Percentiles rank a stretch among this genome's conserved stretches.
These are phyloP conservation scores for Salvia hispanica DNA, from an alignment of 257 asterid species.

Conservation along the genomic window DNA sequence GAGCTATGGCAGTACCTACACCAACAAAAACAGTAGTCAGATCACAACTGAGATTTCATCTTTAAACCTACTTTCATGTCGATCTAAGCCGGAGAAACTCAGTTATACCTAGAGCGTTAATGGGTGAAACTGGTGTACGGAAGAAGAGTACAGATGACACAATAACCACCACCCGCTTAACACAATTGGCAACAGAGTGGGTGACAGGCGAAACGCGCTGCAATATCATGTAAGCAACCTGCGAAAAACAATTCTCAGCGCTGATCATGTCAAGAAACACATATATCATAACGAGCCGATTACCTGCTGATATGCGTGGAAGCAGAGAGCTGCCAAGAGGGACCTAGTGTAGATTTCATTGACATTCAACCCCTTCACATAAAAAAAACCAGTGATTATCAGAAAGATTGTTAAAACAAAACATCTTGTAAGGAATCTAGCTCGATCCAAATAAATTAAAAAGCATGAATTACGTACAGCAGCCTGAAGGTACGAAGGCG, in stretches of 20 bases:
- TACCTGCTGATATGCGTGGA: conserved; percentile 98
- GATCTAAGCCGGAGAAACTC: background rate
- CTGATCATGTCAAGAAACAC: background rate
- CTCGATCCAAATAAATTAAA: conserved; percentile 4
- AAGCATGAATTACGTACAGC: conserved; percentile 52
- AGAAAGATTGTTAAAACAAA: too few relatives aligned
- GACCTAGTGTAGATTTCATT: conserved; percentile 64
- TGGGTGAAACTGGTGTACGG: conserved; percentile 75
- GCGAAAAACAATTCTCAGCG: conserved; percentile 40
- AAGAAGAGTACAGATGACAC: conserved; percentile 88
- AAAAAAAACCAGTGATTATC: conserved; percentile 14
- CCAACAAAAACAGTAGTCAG: background rate
- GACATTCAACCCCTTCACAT: conserved; percentile 63
- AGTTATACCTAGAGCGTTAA: conserved; percentile 68
- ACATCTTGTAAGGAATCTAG: background rate
- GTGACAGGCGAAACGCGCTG: conserved; percentile 93
- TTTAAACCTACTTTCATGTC: background rate
- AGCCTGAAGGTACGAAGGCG: conserved; percentile 72
- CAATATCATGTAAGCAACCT: conserved; percentile 93
- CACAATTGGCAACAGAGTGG: conserved; percentile 95
- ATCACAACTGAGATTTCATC: background rate
- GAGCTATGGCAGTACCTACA: conserved; percentile 87
- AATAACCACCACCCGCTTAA: conserved; percentile 89
- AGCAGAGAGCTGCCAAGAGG: conserved; percentile 71
- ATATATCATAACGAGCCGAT: background rate